These are phyloP conservation scores for Jacaranda copaia DNA, from an alignment of 257 asterid species.

Conservation along the genomic window DNA sequence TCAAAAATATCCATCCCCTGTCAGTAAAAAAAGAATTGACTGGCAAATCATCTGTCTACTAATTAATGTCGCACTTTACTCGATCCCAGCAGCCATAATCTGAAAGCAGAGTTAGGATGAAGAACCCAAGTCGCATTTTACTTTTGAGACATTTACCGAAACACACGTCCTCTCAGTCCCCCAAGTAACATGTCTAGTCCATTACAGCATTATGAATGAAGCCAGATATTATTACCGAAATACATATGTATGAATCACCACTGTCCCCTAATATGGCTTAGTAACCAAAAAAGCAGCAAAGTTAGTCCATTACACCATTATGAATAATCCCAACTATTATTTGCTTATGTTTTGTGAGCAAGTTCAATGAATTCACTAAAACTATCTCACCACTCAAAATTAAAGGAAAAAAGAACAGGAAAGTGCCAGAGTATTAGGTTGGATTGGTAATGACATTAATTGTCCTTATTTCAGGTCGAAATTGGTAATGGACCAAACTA, in stretches of 20 bases:
- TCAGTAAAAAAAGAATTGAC: too few relatives aligned
- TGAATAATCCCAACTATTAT: not conserved
- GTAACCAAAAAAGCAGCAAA: not conserved
- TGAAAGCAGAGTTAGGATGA: not conserved
- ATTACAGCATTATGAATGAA: slow-evolving; percentile 2
- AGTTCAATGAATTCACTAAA: slow-evolving; percentile 23
- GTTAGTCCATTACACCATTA: slow-evolving; percentile 5
- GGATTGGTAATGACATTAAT: not conserved
- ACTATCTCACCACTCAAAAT: not conserved
- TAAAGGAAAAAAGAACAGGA: not conserved
- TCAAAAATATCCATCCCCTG: too few relatives aligned
- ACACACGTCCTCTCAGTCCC: not conserved
- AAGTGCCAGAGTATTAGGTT: not conserved
- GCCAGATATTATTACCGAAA: not conserved
- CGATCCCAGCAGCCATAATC: not conserved
- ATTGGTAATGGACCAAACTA: not conserved
- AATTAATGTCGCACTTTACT: not conserved
- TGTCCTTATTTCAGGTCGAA: not conserved
- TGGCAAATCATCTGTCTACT: not conserved
- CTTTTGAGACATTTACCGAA: not conserved
- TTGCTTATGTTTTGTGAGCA: not conserved
- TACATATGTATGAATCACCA: not conserved
- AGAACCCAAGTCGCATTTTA: slow-evolving; percentile 11
- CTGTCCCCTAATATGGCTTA: slow-evolving; percentile 9
- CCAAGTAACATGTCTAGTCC: not conserved